Evolutionary conservation across 2,329 filamentous ascomycete species (phyloP).

Genomic region (Colletotrichum viniferum): DNA sequence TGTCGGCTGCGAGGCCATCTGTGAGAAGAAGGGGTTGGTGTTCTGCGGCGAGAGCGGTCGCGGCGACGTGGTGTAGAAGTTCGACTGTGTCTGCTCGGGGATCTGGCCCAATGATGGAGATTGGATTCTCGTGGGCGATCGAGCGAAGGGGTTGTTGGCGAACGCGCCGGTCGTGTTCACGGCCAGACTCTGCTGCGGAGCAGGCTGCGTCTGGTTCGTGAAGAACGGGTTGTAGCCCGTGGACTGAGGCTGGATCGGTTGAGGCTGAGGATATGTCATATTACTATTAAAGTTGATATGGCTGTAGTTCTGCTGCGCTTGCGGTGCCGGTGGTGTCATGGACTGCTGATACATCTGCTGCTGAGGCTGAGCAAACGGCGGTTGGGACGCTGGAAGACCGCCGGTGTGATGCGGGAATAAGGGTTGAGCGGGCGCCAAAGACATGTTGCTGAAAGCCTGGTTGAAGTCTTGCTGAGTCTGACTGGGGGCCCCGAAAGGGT

Average conservation of each 20-base stretch:
- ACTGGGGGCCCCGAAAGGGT: slow-evolving; percentile 68
- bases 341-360: slow-evolving; percentile 47
- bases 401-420: slow-evolving; percentile 81
- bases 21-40: slow-evolving; percentile 36
- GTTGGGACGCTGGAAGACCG: slow-evolving; percentile 52
- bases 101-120: slow-evolving; percentile 56
- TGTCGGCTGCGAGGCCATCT: neutral
- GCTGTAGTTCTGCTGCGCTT: slow-evolving; percentile 44
- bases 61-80: slow-evolving; percentile 37
- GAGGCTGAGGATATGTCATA: slow-evolving; percentile 46
- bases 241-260: slow-evolving; percentile 38
- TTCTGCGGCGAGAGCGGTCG: slow-evolving; percentile 27
- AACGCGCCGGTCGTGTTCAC: slow-evolving; percentile 42
- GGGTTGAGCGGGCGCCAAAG: slow-evolving; percentile 64
- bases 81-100: slow-evolving; percentile 54
- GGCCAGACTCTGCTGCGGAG: slow-evolving; percentile 39
- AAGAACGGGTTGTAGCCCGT: slow-evolving; percentile 60
- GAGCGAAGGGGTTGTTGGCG: slow-evolving; percentile 52
- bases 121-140: slow-evolving; percentile 55
- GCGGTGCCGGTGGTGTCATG: slow-evolving; percentile 46
- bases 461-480: slow-evolving; percentile 56
- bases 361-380: slow-evolving; percentile 33
- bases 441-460: slow-evolving; percentile 77
- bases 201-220: slow-evolving; percentile 34
- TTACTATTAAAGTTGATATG: slow-evolving; percentile 43